Evolutionary conservation across 83 land plant genomes (phyloP).

Genomic region (Diphasiastrum complanatum): DNA sequence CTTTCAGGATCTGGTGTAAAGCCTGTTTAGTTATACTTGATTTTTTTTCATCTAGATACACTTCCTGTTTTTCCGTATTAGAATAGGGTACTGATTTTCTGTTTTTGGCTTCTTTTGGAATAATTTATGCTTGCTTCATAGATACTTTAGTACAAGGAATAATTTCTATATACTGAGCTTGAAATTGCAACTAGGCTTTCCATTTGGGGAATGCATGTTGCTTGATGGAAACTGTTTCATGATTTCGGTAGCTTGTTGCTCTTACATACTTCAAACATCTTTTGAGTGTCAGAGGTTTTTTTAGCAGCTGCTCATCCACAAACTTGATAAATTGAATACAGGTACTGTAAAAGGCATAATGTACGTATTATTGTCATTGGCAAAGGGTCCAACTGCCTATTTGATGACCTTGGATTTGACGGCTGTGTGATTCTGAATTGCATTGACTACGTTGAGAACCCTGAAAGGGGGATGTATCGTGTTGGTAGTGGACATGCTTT

Average conservation of each 20-base stretch:
- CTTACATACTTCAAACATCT: too few relatives aligned
- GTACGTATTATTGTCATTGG: constrained; percentile 49
- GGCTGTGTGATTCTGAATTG: constrained; percentile 56
- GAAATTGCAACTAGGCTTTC: too few relatives aligned
- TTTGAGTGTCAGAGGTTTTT: not conserved
- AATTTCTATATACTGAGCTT: too few relatives aligned
- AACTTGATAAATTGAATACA: constrained; percentile 9
- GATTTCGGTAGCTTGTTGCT: too few relatives aligned
- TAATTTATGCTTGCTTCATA: too few relatives aligned
- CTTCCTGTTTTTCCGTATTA: too few relatives aligned
- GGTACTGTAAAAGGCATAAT: constrained; percentile 42
- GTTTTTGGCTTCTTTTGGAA: too few relatives aligned
- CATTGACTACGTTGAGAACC: constrained; percentile 35
- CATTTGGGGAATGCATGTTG: too few relatives aligned
- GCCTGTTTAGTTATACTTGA: not conserved
- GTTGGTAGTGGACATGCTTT: constrained; percentile 66
- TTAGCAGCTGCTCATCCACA: not conserved
- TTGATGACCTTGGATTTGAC: constrained; percentile 65
- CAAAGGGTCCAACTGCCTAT: constrained; percentile 74
- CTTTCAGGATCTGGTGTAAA: not conserved
- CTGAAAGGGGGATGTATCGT: constrained; percentile 39
- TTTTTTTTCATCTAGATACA: not conserved
- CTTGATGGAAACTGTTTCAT: too few relatives aligned
- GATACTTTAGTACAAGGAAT: too few relatives aligned
- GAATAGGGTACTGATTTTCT: too few relatives aligned